Base-by-base conservation (phyloP, 371 early-diverging fungal species). In the Mortierella sp. region DNA sequence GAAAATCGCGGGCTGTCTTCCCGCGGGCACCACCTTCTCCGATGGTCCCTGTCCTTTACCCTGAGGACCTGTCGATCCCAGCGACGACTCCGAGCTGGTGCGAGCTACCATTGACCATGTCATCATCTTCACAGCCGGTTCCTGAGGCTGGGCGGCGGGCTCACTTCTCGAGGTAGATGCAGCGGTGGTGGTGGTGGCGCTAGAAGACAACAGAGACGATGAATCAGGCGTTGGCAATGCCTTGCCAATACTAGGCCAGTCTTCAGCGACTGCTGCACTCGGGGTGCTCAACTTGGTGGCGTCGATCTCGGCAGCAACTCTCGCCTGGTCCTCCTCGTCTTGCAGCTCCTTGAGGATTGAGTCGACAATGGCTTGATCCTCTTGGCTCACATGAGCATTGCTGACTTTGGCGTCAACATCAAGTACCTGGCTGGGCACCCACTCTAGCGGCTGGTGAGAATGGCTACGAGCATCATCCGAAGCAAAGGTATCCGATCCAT, bases 31-130 rank as follows among this genome's bases (percentile, higher is more conserved):
- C 11, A 44, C 32, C 1, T 71, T 49, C 6, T 55, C 32, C 71
- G 8, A 63, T 71, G 44, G 35, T 27, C 4, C 12, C 44, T 73
- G 49, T 63, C 55, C 65, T 35, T 32, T 75, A 29, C 75, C 56
- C 54, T 16, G 21, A 16, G 55, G 29, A 6, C 54, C 70, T 24
- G 76, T 18, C 2, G 75, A 12, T 8, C 74, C 54, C 35, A 72
- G 60, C 48, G 76, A 63, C 16, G 79, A 58, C n/a, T 78, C 79
- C 1, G 78, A 55, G 21, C 58, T 72, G n/a, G 75, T 75, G 38
- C 77, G 71, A 4, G 87, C 87, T 7, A 86, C 76, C 83, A 79
- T 82, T 6, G 87, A 86, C 87, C 87, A 86, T 16, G 80, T 77
- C 87, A 80, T 80, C 74, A 77, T 76, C 44, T 65, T 75, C 16